Evolutionary conservation across 495 filamentous ascomycete species (phyloP), one percentile per base, ranked within the genome.

Genomic region (Glarea lozoyensis): DNA sequence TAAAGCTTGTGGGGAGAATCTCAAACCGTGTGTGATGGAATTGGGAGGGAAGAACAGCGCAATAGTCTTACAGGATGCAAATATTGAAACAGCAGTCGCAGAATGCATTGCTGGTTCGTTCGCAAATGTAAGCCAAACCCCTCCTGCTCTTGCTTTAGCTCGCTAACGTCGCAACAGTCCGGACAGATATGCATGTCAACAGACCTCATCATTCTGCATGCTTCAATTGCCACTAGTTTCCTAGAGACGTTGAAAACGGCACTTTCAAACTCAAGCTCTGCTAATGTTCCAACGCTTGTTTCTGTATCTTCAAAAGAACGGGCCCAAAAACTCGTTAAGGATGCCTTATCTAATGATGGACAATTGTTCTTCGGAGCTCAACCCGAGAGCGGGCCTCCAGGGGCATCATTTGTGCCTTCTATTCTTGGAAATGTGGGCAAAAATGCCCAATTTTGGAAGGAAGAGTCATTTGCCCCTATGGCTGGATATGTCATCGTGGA

Each of bases 171-270:
- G 1, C 11, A 16, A 12, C 22, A 39, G 37, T 23, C 27, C 21
- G 88, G 88, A 1, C 88, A 95, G 67, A 76, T 92, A 41, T 95
- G 88, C 67, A 90, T 95, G 88, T 75, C 81, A 1, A 93, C 88
- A 0, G 88, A 95, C 64, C 77, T 82, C 20, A 84, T 95, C 55
- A 61, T 95, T 13, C 83, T 93, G 21, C 82, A 89, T 59, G 73
- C 75, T 24, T 65, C 70, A 12, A 61, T 94, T 42, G 73, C 73
- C 27, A 70, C 70, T 12, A 55, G 70, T 29, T 95, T 94, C 59
- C 69, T 73, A 29, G 57, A 68, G 39, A 72, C 76, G 50, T 60
- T 89, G 9, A 69, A 75, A 40, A 54, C 57, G 2, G 67, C 23
- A 10, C n/a, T 41, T 30, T 5, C 23, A 2, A 18, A 10, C 15